Conservation (phyloP, 23 red algal species). For the Gracilaria vermiculophylla region DNA sequence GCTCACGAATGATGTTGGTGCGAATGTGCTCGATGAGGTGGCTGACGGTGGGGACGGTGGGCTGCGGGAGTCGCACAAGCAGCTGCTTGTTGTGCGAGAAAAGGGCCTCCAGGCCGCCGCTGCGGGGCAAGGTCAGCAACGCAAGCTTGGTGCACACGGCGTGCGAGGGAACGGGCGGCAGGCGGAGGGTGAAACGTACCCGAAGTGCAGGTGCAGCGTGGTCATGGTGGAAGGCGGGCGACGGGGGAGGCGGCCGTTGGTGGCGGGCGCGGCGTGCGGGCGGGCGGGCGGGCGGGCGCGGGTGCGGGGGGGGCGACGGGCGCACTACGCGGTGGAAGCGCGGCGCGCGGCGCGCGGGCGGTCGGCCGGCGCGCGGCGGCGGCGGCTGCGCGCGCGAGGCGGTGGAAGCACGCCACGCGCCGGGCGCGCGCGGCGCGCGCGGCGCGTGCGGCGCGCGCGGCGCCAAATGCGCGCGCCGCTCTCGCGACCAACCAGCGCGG, state of each 20-base stretch:
- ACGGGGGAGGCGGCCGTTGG: not conserved
- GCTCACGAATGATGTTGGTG: constrained; percentile 57
- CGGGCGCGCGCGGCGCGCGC: too few species aligned
- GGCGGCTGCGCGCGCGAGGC: too few species aligned
- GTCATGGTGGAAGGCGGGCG: not conserved
- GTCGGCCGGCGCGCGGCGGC: too few species aligned
- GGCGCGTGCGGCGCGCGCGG: too few species aligned
- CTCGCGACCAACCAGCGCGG: too few species aligned
- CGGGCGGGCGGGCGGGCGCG: not conserved
- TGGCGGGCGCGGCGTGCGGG: not conserved
- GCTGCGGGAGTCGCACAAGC: not conserved
- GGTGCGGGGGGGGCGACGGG: not conserved
- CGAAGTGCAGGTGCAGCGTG: not conserved
- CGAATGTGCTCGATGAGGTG: constrained; percentile 82
- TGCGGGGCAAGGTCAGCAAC: not conserved
- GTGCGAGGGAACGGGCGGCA: not conserved
- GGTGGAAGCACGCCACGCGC: too few species aligned
- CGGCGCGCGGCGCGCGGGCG: too few species aligned
- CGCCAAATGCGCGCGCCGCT: too few species aligned
- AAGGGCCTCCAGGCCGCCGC: constrained; percentile 51
- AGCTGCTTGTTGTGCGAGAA: constrained; percentile 36
- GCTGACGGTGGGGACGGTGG: constrained; percentile 42
- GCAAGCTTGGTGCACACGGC: too few species aligned
- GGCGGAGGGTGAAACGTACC: not conserved
- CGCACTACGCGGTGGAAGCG: not conserved